A percentile compares a stretch with the other conserved stretches of the same genome.
These are phyloP conservation scores for Microcos paniculata DNA, from an alignment of 345 rosid species.

Conservation along the genomic window DNA sequence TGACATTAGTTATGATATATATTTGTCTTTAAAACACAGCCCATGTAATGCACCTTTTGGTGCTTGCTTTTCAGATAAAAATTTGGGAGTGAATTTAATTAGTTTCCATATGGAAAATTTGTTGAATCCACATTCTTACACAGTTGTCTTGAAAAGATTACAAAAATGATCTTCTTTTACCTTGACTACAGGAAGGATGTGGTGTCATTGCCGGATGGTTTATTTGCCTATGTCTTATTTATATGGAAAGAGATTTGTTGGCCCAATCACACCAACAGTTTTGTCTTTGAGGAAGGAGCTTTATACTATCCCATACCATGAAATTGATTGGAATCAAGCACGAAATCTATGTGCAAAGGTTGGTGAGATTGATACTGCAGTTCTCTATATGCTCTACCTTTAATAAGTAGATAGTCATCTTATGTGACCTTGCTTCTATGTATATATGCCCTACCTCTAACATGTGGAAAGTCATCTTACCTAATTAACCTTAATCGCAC, in stretches of 20 bases:
- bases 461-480: neutral
- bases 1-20: too few relatives aligned
- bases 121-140: neutral
- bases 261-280: constrained; percentile 83
- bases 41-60: too few relatives aligned
- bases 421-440: neutral
- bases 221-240: constrained; percentile 97
- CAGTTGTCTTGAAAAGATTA: neutral
- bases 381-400: constrained; percentile 2
- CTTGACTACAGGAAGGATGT: constrained; percentile 83
- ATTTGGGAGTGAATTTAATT: too few relatives aligned
- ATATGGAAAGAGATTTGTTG: constrained; percentile 94
- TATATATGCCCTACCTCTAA: neutral
- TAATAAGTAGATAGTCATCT: neutral
- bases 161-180: neutral
- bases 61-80: too few relatives aligned
- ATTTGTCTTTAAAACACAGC: too few relatives aligned
- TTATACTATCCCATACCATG: constrained; percentile 75
- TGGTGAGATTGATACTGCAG: constrained; percentile 27
- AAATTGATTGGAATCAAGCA: constrained; percentile 81
- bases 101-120: neutral
- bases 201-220: constrained; percentile 99
- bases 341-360: constrained; percentile 95
- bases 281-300: constrained; percentile 90
- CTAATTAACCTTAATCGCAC: neutral